Conservation (phyloP, 2,329 filamentous ascomycete species). For the Stagonosporopsis tanaceti region DNA sequence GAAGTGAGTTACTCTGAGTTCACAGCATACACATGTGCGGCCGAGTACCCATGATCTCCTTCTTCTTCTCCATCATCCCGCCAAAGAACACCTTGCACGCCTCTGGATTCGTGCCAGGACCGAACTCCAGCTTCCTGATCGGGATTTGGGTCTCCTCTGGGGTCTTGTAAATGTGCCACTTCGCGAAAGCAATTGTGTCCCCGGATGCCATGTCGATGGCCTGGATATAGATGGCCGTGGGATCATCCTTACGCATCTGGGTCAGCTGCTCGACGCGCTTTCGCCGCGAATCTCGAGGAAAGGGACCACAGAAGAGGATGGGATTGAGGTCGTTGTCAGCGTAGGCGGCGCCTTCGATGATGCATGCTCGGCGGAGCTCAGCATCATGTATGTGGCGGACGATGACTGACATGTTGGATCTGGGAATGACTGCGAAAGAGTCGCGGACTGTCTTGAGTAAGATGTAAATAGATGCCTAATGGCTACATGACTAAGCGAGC, state of each 20-base stretch:
- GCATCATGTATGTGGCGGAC: constrained; percentile 32
- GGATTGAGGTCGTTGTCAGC: constrained; percentile 23
- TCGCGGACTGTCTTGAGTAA: not conserved
- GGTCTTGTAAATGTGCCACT: constrained; percentile 41
- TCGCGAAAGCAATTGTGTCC: constrained; percentile 40
- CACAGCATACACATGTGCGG: constrained; percentile 37
- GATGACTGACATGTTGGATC: constrained; percentile 31
- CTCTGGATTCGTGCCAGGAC: constrained; percentile 30
- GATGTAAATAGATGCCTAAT: constrained; percentile 6
- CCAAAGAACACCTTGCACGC: constrained; percentile 38
- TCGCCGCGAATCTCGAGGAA: constrained; percentile 1
- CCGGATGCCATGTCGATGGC: constrained; percentile 34
- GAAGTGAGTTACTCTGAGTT: not conserved
- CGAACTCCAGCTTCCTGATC: constrained; percentile 22
- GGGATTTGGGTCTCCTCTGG: constrained; percentile 22
- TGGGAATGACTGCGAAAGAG: too few relatives aligned
- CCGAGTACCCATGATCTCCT: constrained; percentile 29
- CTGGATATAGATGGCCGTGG: constrained; percentile 28
- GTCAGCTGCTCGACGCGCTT: constrained; percentile 6
- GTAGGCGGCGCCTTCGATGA: constrained; percentile 36
- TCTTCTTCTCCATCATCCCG: constrained; percentile 26
- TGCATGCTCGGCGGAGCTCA: constrained; percentile 33
- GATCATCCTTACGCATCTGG: constrained; percentile 7
- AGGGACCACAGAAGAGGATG: constrained; percentile 38
- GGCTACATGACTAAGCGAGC: constrained; percentile 17